Conservation (phyloP, 1,139 yeast genomes). For the Candida sanyaensis region DNA sequence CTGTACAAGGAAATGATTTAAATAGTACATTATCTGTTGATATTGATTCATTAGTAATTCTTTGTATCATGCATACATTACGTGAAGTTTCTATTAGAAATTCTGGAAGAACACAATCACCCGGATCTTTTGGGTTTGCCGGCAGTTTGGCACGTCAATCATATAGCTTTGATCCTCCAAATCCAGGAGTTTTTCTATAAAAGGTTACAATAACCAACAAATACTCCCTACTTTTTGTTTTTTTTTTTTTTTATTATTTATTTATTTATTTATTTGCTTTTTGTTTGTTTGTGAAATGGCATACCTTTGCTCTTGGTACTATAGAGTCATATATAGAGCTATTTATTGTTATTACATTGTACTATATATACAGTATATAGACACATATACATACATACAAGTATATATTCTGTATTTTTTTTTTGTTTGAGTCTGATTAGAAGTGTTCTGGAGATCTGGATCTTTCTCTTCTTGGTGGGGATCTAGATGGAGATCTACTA, state of each 20-base stretch:
- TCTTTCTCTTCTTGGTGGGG: conserved; percentile 40
- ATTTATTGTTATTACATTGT: background rate
- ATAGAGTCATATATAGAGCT: background rate
- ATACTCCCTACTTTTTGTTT: background rate
- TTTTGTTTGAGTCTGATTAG: background rate
- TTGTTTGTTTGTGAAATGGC: background rate
- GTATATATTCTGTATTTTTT: background rate
- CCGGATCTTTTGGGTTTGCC: background rate
- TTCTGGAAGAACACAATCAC: conserved; percentile 17
- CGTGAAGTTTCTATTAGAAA: conserved; percentile 35
- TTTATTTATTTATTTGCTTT: background rate
- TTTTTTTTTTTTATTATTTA: background rate
- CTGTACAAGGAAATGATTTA: conserved; percentile 10
- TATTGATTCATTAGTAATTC: conserved; percentile 33
- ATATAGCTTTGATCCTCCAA: background rate
- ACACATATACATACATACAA: background rate
- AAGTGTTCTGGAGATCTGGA: conserved; percentile 41
- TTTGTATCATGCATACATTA: conserved; percentile 31
- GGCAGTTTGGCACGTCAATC: background rate
- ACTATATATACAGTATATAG: too few relatives aligned
- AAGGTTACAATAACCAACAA: too few relatives aligned
- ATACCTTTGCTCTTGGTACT: background rate
- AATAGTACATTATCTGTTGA: conserved; percentile 37
- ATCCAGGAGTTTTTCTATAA: background rate
- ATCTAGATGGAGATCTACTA: conserved; percentile 44